These are phyloP conservation scores for Ceratobasidium sp. DNA, from an alignment of 1,284 basidiomycete species.

Conservation along the genomic window DNA sequence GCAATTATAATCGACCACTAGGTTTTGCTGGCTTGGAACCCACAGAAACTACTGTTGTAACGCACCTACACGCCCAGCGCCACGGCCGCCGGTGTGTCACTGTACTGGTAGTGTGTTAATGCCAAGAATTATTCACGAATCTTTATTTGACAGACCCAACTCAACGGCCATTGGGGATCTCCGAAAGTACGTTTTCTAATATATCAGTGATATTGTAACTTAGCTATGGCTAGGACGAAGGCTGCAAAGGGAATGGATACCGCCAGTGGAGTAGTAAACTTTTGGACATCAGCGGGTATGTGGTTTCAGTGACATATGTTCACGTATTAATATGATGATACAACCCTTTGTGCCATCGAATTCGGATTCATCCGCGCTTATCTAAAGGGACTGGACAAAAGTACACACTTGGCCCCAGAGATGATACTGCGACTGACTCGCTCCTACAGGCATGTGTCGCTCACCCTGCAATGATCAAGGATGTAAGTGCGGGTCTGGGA, in stretches of 20 bases:
- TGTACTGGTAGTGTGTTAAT: not conserved
- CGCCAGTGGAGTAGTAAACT: conserved; percentile 18
- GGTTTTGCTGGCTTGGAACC: not conserved
- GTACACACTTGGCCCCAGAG: not conserved
- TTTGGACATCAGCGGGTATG: conserved; percentile 2
- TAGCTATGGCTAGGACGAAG: not conserved
- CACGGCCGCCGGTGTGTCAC: not conserved
- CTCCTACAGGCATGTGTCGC: not conserved
- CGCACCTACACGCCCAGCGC: not conserved
- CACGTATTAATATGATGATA: not conserved
- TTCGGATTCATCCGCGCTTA: not conserved
- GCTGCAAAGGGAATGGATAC: conserved; percentile 7
- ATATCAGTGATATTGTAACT: not conserved
- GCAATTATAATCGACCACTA: not conserved
- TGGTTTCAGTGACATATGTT: not conserved
- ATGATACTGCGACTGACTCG: not conserved
- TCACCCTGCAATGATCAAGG: conserved; percentile 4
- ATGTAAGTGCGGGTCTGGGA: not conserved
- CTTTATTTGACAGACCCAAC: not conserved
- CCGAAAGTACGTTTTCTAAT: not conserved
- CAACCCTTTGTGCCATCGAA: not conserved
- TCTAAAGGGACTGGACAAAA: not conserved
- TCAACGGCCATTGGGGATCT: conserved; percentile 22
- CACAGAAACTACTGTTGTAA: conserved; percentile 12
- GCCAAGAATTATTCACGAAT: not conserved